Conservation (phyloP, 345 rosid genomes). For the Populus deltoides region DNA sequence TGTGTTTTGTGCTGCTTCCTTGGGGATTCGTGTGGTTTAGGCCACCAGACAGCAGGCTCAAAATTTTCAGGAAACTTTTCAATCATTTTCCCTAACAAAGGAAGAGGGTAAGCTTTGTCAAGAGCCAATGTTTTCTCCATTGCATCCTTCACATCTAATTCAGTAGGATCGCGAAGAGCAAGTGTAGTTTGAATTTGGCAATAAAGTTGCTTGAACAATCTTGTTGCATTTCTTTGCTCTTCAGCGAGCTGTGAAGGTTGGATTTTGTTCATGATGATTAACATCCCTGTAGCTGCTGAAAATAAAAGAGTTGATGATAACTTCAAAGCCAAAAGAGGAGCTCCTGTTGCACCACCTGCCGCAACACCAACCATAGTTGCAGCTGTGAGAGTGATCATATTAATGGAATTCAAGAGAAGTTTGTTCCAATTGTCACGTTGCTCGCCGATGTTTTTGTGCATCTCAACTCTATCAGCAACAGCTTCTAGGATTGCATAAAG, state of each 20-base stretch:
- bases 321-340: constrained; percentile 39
- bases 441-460: constrained; percentile 63
- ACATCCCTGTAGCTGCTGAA: constrained; percentile 36
- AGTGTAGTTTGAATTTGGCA: constrained; percentile 22
- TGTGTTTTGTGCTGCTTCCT: not conserved
- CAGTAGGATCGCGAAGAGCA: constrained; percentile 9
- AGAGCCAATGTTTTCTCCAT: constrained; percentile 32
- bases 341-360: constrained; percentile 15
- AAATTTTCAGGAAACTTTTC: constrained; percentile 32
- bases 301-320: constrained; percentile 36
- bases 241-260: constrained; percentile 47
- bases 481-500: constrained; percentile 52
- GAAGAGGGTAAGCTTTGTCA: constrained; percentile 41
- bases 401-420: constrained; percentile 57
- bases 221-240: constrained; percentile 37
- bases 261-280: constrained; percentile 34
- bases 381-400: constrained; percentile 64
- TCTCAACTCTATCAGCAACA: constrained; percentile 61
- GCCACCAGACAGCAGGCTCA: constrained; percentile 41
- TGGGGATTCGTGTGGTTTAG: not conserved
- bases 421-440: constrained; percentile 70
- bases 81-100: constrained; percentile 39
- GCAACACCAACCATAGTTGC: constrained; percentile 56
- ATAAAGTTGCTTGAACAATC: constrained; percentile 34
- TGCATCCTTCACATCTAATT: constrained; percentile 18